Evolutionary conservation across 2,329 filamentous ascomycete genomes (phyloP).

Genomic region (Aspergillus sp.): DNA sequence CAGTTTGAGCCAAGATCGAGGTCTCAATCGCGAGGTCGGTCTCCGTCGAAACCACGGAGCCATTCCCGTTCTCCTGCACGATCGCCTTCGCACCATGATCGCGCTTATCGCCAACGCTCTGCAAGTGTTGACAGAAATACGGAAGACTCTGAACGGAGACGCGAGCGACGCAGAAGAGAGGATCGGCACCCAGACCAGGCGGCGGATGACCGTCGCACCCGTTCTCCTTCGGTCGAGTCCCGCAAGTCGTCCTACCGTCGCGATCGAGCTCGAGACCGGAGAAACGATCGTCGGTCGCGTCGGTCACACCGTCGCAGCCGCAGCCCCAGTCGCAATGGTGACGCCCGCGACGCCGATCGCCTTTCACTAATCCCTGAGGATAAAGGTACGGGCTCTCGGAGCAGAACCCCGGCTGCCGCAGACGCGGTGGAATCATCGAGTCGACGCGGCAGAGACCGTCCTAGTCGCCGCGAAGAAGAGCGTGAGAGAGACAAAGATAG

Average conservation of each 20-base stretch:
- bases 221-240: slow-evolving; percentile 64
- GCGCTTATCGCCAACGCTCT: slow-evolving; percentile 56
- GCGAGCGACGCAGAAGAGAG: slow-evolving; percentile 26
- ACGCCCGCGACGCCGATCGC: slow-evolving; percentile 40
- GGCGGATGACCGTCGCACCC: slow-evolving; percentile 54
- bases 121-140: slow-evolving; percentile 30
- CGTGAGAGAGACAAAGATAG: slow-evolving; percentile 37
- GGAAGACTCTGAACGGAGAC: slow-evolving; percentile 33
- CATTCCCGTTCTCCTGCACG: slow-evolving; percentile 41
- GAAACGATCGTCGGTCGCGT: slow-evolving; percentile 44
- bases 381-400: slow-evolving; percentile 20
- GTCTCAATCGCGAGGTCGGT: slow-evolving; percentile 24
- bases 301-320: slow-evolving; percentile 51
- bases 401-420: slow-evolving; percentile 17
- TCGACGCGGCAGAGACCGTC: slow-evolving; percentile 31
- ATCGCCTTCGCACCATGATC: slow-evolving; percentile 48
- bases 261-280: slow-evolving; percentile 58
- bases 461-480: slow-evolving; percentile 30
- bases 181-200: slow-evolving; percentile 48
- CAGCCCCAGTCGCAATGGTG: slow-evolving; percentile 32
- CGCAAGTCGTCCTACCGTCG: slow-evolving; percentile 61
- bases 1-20: slow-evolving; percentile 31
- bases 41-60: slow-evolving; percentile 29
- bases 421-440: slow-evolving; percentile 25
- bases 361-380: slow-evolving; percentile 26